Percentiles rank a stretch among this genome's conserved stretches.
Evolutionary conservation across 1,284 basidiomycete species (phyloP).

Genomic region (Fomitopsis palustris): DNA sequence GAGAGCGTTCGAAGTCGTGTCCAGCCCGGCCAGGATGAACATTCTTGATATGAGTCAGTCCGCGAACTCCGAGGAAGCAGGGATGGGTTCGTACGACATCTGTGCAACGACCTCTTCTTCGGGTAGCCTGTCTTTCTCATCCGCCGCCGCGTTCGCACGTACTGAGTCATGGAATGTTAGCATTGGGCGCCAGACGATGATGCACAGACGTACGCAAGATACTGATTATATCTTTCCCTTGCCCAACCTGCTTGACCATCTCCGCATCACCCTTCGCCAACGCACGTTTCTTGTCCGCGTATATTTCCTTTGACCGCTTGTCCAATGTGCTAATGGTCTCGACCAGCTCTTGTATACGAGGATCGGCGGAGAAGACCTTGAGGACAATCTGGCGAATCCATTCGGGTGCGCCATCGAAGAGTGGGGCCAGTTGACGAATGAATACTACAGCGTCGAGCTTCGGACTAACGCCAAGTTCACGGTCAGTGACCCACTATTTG

Average conservation of each 20-base stretch:
- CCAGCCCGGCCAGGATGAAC: not conserved
- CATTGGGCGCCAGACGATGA: no score
- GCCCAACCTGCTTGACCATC: conserved; percentile 14
- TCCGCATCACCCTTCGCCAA: conserved; percentile 18
- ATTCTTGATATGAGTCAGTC: not conserved
- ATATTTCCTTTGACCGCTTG: conserved; percentile 11
- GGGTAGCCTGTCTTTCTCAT: conserved; percentile 9
- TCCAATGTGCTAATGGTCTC: conserved; percentile 17
- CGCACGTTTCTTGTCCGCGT: conserved; percentile 6
- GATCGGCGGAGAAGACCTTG: conserved; percentile 26
- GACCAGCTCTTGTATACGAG: conserved; percentile 11
- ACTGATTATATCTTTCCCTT: conserved; percentile 26
- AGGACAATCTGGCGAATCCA: conserved; percentile 32
- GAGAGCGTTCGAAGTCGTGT: conserved; percentile 6
- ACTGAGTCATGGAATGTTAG: conserved; percentile 11
- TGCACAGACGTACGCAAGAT: conserved; percentile 15
- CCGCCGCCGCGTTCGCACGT: conserved; percentile 13
- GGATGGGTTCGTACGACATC: conserved; percentile 10
- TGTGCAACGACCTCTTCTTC: conserved; percentile 18
- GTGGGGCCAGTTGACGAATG: not conserved
- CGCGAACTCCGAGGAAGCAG: not conserved
- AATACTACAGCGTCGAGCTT: not conserved
- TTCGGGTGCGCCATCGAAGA: conserved; percentile 25
- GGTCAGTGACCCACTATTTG: no score
- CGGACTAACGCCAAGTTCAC: not conserved